Percentiles rank a stretch among this genome's conserved stretches.
These are phyloP conservation scores for Craspedostauros australis DNA, from an alignment of 108 stramenopile genomes.

Conservation along the genomic window DNA sequence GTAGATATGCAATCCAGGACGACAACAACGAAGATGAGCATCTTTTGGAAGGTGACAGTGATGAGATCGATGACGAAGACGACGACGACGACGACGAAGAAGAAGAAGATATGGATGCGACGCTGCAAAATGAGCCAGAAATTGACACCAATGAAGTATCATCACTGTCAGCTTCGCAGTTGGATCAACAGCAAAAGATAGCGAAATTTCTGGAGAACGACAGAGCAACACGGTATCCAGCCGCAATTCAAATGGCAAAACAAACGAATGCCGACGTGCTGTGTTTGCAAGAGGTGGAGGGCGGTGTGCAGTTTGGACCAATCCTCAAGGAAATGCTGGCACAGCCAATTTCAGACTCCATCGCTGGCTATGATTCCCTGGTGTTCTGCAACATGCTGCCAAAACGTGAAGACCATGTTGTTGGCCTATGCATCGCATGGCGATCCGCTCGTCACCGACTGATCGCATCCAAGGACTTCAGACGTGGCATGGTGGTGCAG, in stretches of 20 bases:
- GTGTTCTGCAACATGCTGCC: conserved; percentile 29
- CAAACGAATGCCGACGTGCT: conserved; percentile 34
- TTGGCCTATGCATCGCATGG: conserved; percentile 45
- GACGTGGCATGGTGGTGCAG: conserved; percentile 38
- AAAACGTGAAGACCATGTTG: conserved; percentile 16
- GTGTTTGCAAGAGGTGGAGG: conserved; percentile 48
- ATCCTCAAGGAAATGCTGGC: background rate
- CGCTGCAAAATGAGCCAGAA: too few species aligned
- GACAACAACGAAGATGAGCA: too few species aligned
- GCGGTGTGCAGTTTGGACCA: conserved; percentile 10
- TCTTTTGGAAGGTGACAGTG: too few species aligned
- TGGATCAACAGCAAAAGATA: background rate
- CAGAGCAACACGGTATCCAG: conserved; percentile 21
- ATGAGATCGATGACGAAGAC: background rate
- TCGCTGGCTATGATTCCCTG: conserved; percentile 29
- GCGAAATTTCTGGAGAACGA: conserved; percentile 10
- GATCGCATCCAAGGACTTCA: conserved; percentile 18
- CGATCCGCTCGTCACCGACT: conserved; percentile 24
- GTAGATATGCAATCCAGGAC: too few species aligned
- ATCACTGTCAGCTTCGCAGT: background rate
- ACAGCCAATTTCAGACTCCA: background rate
- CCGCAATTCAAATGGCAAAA: conserved; percentile 32
- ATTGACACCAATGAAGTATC: too few species aligned
- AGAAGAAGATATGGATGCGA: too few species aligned
- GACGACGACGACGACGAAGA: background rate